Conservation (phyloP, 768 basidiomycete species). For the Cantharellus cinnabarinus region DNA sequence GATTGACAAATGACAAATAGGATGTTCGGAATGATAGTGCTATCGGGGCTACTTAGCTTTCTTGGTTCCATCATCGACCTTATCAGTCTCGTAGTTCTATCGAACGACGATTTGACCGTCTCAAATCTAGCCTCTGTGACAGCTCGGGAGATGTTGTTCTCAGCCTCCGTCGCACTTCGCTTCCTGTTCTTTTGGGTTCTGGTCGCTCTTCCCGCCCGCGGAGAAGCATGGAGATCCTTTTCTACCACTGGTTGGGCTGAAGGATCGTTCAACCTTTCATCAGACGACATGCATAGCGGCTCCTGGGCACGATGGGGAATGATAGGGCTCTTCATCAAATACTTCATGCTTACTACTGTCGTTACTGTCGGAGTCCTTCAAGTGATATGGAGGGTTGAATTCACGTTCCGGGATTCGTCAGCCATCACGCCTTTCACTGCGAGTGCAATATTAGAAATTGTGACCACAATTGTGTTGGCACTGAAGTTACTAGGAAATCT, state of each 20-base stretch:
- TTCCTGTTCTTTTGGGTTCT: neutral
- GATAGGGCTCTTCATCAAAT: neutral
- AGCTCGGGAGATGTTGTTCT: neutral
- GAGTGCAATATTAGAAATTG: neutral
- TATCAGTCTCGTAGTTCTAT: neutral
- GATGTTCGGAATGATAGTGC: neutral
- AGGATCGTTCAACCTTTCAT: neutral
- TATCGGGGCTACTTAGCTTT: neutral
- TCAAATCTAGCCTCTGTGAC: neutral
- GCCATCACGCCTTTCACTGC: neutral
- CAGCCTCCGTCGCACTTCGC: neutral
- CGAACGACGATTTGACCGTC: neutral
- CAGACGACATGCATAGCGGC: neutral
- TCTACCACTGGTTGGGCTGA: neutral
- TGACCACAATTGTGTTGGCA: neutral
- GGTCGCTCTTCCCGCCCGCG: neutral
- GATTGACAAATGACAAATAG: neutral
- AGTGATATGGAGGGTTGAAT: neutral
- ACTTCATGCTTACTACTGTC: neutral
- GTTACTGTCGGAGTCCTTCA: neutral
- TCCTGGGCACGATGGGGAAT: neutral
- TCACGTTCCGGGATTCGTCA: neutral
- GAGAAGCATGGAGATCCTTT: neutral
- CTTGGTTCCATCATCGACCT: neutral
- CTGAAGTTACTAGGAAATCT: conserved; percentile 1